Conservation (phyloP, 2,329 filamentous ascomycete species). For the Xylariomycetidae sp. region DNA sequence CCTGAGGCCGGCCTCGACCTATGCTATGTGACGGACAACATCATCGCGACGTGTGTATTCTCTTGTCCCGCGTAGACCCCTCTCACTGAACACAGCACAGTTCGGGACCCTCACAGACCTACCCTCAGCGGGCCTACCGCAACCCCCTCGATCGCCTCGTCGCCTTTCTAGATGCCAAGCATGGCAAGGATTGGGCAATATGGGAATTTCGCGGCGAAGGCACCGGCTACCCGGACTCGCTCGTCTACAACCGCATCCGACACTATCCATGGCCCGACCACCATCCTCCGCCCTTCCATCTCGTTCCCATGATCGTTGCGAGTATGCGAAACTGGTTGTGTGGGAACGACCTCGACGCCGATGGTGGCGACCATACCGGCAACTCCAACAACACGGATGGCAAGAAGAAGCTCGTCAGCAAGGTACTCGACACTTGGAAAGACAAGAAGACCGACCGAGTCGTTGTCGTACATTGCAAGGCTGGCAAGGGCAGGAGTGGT, state of each 20-base stretch:
- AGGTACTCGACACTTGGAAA: conserved; percentile 25
- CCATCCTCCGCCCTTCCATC: conserved; percentile 85
- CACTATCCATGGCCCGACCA: conserved; percentile 98
- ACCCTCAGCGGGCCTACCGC: conserved; percentile 86
- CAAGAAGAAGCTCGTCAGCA: conserved; percentile 17
- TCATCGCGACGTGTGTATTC: conserved; percentile 52
- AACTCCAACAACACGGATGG: too few species aligned
- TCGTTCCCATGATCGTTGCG: conserved; percentile 84
- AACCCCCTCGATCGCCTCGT: conserved; percentile 87
- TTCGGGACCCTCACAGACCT: conserved; percentile 83
- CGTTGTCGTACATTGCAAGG: conserved; percentile 93
- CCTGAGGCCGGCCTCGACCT: conserved; percentile 85
- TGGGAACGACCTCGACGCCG: conserved; percentile 37
- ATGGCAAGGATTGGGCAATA: conserved; percentile 81
- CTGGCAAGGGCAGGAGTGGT: conserved; percentile 89
- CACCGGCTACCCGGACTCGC: conserved; percentile 86
- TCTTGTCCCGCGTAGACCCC: background rate
- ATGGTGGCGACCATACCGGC: conserved; percentile 12
- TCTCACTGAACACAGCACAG: conserved; percentile 44
- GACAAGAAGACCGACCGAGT: conserved; percentile 49
- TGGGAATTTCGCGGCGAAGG: conserved; percentile 98
- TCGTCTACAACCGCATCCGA: conserved; percentile 76
- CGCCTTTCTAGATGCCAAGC: conserved; percentile 78
- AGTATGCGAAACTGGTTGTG: conserved; percentile 87
- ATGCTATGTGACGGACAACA: conserved; percentile 88